A percentile compares a stretch with the other conserved stretches of the same genome.
Evolutionary conservation across 2,329 filamentous ascomycete genomes (phyloP).

Genomic region (Raffaelea ambrosiae): DNA sequence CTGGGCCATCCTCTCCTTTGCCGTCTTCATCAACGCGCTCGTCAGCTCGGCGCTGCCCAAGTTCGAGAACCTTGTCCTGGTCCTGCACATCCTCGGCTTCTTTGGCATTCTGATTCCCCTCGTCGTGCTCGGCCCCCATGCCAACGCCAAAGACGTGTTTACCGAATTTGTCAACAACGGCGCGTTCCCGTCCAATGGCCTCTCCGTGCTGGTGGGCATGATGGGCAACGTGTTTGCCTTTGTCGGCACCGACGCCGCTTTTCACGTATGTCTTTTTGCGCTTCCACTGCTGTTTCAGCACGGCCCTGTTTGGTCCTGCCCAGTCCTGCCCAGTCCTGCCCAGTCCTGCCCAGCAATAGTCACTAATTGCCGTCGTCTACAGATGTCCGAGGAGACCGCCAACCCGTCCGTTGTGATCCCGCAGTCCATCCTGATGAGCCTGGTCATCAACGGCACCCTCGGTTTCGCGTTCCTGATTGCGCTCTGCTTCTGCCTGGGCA

Average conservation of each 20-base stretch:
- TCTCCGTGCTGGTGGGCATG: conserved; percentile 37
- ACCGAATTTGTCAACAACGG: conserved; percentile 37
- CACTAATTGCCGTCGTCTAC: too few relatives aligned
- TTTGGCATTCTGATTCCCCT: conserved; percentile 19
- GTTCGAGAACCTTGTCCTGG: conserved; percentile 40
- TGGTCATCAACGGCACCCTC: conserved; percentile 24
- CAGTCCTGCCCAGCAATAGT: too few relatives aligned
- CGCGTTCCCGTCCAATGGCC: conserved; percentile 34
- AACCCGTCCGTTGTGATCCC: conserved; percentile 26
- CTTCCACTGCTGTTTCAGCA: too few relatives aligned
- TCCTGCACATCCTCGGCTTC: conserved; percentile 41
- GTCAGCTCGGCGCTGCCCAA: conserved; percentile 39
- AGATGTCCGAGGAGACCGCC: conserved; percentile 28
- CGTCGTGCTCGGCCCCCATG: conserved; percentile 17
- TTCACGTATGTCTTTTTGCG: too few relatives aligned
- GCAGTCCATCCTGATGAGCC: conserved; percentile 25
- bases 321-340: too few relatives aligned
- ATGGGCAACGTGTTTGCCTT: conserved; percentile 29
- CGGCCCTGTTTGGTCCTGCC: too few relatives aligned
- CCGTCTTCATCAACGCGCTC: conserved; percentile 41
- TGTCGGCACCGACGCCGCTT: conserved; percentile 25
- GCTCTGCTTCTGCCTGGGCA: conserved; percentile 25
- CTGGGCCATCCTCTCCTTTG: conserved; percentile 36
- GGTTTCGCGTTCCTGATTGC: conserved; percentile 29
- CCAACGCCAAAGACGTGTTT: conserved; percentile 26